Percentiles rank a stretch among this genome's conserved stretches.
Evolutionary conservation across 176 grass and related monocot genomes (phyloP).

Genomic region (Secale cereale): DNA sequence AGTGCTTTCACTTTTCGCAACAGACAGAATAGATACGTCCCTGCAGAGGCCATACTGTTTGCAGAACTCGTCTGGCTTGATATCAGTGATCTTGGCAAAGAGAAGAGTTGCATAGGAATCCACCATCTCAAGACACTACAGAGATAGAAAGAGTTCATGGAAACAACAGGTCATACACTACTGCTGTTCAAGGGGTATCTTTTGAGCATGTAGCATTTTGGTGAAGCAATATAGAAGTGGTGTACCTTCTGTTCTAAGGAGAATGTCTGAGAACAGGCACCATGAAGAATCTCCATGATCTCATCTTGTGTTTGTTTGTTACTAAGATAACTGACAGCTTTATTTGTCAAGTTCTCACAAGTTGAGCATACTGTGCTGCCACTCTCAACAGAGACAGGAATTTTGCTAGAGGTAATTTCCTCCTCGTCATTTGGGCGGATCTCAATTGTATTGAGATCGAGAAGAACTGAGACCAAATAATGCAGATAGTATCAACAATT

Average conservation of each 20-base stretch:
- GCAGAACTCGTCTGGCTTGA: conserved; percentile 73
- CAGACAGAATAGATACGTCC: conserved; percentile 16
- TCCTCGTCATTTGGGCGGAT: background rate
- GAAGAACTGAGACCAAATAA: conserved; percentile 1
- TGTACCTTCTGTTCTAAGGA: conserved; percentile 73
- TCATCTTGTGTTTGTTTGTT: conserved; percentile 66
- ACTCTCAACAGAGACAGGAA: conserved; percentile 21
- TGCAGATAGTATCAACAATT: background rate
- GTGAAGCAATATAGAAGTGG: background rate
- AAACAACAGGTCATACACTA: background rate
- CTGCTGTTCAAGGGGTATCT: background rate
- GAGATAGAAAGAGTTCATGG: background rate
- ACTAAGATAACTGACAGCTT: conserved; percentile 55
- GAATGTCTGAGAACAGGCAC: conserved; percentile 63
- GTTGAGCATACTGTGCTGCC: conserved; percentile 39
- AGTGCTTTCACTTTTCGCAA: conserved; percentile 38
- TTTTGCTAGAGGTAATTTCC: conserved; percentile 18
- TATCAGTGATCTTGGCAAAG: conserved; percentile 51
- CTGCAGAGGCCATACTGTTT: conserved; percentile 66
- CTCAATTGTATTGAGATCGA: background rate
- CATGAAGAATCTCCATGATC: conserved; percentile 51
- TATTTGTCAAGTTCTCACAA: conserved; percentile 47
- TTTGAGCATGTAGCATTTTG: background rate
- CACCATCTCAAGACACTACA: conserved; percentile 69
- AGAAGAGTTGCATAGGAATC: conserved; percentile 74